Evolutionary conservation across 177 flowering plant genomes (phyloP).

Genomic region (Telopea speciosissima): DNA sequence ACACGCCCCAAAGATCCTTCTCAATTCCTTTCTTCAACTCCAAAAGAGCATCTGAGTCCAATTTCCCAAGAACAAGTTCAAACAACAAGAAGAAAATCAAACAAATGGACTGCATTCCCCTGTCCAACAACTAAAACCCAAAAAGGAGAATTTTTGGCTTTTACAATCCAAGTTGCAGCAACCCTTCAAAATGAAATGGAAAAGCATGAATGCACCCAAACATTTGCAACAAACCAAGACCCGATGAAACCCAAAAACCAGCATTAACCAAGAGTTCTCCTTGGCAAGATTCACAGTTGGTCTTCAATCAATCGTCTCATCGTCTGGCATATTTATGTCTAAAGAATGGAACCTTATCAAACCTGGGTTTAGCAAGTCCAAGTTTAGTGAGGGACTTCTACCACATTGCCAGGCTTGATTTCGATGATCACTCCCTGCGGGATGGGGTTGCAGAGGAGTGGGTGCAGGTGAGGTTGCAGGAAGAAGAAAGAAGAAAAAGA

Average conservation of each 20-base stretch:
- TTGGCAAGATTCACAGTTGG: too few species aligned
- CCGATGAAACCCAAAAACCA: background rate
- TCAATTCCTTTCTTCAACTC: slow-evolving; percentile 57
- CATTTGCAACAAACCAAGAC: background rate
- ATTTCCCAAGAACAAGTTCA: slow-evolving; percentile 23
- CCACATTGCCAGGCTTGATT: too few species aligned
- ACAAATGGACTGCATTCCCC: slow-evolving; percentile 34
- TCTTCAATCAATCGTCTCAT: too few species aligned
- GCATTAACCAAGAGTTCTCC: too few species aligned
- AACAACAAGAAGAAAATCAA: slow-evolving; percentile 28
- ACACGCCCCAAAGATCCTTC: slow-evolving; percentile 22
- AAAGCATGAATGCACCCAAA: background rate
- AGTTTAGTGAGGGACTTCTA: too few species aligned
- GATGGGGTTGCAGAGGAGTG: too few species aligned
- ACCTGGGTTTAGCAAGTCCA: too few species aligned
- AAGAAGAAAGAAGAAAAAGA: too few species aligned
- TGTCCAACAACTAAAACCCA: slow-evolving; percentile 8
- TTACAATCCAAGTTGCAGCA: background rate
- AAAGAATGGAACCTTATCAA: too few species aligned
- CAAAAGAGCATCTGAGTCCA: slow-evolving; percentile 51
- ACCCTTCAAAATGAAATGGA: background rate
- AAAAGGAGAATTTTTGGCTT: background rate
- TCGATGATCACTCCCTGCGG: too few species aligned
- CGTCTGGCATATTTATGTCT: too few species aligned
- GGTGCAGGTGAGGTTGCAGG: too few species aligned